Conservation (phyloP, 1,284 basidiomycete species). For the Apiotrichum siamense region DNA sequence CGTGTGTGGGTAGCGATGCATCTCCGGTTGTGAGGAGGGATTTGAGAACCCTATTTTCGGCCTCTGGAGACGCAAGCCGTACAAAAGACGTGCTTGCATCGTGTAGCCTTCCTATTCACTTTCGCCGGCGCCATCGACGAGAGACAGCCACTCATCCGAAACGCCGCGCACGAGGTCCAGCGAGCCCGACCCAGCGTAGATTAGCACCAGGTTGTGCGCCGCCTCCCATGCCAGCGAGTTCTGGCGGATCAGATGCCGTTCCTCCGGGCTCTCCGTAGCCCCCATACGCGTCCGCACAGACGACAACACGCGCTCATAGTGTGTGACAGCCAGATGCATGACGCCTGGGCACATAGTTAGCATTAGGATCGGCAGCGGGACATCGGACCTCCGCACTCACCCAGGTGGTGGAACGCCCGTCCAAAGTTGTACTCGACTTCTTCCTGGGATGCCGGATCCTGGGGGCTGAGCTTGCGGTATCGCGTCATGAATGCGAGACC, state of each 20-base stretch:
- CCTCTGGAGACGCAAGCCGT: too few species aligned
- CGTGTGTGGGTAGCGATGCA: too few species aligned
- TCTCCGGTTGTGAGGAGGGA: too few species aligned
- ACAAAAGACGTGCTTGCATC: too few species aligned
- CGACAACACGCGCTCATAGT: slow-evolving; percentile 70
- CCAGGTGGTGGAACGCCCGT: slow-evolving; percentile 81
- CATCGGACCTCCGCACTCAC: slow-evolving; percentile 52
- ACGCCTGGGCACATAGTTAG: slow-evolving; percentile 54
- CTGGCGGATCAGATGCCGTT: slow-evolving; percentile 40
- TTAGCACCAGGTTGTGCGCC: slow-evolving; percentile 79
- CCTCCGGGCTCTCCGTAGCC: slow-evolving; percentile 12
- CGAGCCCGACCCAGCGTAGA: slow-evolving; percentile 71
- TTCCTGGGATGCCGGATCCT: slow-evolving; percentile 50
- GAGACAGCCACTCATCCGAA: slow-evolving; percentile 38
- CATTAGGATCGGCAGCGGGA: neutral
- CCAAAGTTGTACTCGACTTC: slow-evolving; percentile 92
- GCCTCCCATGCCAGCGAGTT: slow-evolving; percentile 58
- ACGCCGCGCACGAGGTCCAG: slow-evolving; percentile 53
- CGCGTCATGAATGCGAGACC: slow-evolving; percentile 72
- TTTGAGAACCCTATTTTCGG: too few species aligned
- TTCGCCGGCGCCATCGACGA: slow-evolving; percentile 18
- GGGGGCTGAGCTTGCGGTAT: slow-evolving; percentile 58
- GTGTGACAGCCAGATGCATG: slow-evolving; percentile 68
- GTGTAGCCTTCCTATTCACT: too few species aligned
- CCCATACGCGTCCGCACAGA: slow-evolving; percentile 53